Evolutionary conservation across 345 rosid species (phyloP).

Genomic region (Brassica juncea): DNA sequence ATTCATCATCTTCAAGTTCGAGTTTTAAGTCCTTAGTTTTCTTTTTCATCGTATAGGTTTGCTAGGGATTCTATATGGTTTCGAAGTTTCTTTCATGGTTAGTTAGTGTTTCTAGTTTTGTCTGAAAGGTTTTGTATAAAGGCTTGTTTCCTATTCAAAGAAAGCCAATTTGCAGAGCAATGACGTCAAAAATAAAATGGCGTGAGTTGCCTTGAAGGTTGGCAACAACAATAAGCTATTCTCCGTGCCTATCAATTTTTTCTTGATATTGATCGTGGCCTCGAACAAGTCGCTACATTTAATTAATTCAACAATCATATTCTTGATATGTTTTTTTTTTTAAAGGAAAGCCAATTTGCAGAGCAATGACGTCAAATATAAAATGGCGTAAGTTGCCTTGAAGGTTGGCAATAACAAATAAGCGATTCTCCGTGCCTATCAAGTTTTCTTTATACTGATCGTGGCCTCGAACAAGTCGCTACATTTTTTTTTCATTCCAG

Average conservation of each 20-base stretch:
- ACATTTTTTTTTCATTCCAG: too few relatives aligned
- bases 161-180: constrained; percentile 45
- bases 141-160: not conserved
- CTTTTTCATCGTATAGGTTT: not conserved
- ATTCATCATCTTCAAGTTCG: not conserved
- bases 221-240: constrained; percentile 37
- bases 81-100: not conserved
- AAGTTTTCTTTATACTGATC: constrained; percentile 14
- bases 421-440: constrained; percentile 48
- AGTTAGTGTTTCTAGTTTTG: not conserved
- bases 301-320: too few relatives aligned
- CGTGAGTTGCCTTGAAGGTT: constrained; percentile 45
- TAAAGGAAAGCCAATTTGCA: constrained; percentile 35
- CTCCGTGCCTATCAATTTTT: constrained; percentile 43
- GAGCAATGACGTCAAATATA: constrained; percentile 40
- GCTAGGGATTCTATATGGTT: not conserved
- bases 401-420: constrained; percentile 40
- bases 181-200: constrained; percentile 32
- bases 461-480: constrained; percentile 46
- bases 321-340: not conserved
- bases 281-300: constrained; percentile 38
- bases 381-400: constrained; percentile 44
- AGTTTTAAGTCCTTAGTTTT: not conserved
- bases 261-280: constrained; percentile 30
- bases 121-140: not conserved